Evolutionary conservation across 2,329 filamentous ascomycete species (phyloP).

Genomic region (Aspergillus felis): DNA sequence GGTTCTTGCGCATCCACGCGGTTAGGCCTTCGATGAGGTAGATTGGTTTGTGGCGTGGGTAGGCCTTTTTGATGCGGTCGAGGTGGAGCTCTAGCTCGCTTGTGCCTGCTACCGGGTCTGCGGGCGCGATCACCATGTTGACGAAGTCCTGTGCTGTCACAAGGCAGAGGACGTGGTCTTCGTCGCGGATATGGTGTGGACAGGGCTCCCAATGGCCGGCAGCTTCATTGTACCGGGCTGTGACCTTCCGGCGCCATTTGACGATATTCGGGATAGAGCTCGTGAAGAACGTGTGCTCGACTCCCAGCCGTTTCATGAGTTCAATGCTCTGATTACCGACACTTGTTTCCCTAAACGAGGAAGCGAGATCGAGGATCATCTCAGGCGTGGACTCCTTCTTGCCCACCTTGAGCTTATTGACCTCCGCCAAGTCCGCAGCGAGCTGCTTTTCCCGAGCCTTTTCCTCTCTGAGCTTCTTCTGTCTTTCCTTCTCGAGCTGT

Average conservation of each 20-base stretch:
- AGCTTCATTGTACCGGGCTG: conserved; percentile 58
- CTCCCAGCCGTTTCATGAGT: conserved; percentile 40
- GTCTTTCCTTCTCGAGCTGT: conserved; percentile 52
- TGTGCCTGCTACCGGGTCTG: conserved; percentile 28
- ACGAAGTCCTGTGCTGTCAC: conserved; percentile 64
- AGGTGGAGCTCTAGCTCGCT: conserved; percentile 57
- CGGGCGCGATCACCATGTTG: conserved; percentile 48
- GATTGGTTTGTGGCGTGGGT: conserved; percentile 54
- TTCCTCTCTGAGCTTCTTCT: conserved; percentile 47
- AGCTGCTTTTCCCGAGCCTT: conserved; percentile 61
- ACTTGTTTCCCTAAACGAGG: conserved; percentile 48
- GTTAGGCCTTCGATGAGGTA: conserved; percentile 70
- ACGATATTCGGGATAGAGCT: conserved; percentile 50
- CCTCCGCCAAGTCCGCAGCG: conserved; percentile 64
- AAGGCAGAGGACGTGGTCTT: conserved; percentile 61
- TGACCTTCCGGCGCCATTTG: conserved; percentile 66
- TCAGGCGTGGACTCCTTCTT: conserved; percentile 70
- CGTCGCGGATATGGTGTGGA: conserved; percentile 44
- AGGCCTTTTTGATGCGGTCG: conserved; percentile 50
- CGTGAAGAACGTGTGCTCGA: conserved; percentile 38
- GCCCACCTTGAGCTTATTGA: conserved; percentile 68
- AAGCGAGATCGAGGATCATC: conserved; percentile 71
- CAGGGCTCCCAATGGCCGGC: conserved; percentile 64
- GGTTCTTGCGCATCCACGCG: conserved; percentile 65
- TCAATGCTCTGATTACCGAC: conserved; percentile 43